Evolutionary conservation across 192 early-diverging fungal genomes (phyloP).

Genomic region (Linnemannia hyalina): DNA sequence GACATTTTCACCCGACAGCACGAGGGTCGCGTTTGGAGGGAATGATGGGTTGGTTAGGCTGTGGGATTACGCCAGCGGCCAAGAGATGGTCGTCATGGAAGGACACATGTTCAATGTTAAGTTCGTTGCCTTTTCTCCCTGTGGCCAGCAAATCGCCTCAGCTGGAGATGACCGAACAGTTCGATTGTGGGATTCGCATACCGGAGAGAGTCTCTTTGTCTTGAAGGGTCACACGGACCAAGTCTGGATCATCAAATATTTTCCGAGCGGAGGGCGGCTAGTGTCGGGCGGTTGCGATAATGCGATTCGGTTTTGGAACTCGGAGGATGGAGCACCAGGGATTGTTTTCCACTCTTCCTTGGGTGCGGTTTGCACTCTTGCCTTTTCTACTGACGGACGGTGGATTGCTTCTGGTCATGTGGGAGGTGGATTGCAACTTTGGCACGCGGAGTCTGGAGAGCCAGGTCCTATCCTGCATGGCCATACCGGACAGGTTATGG

Average conservation of each 20-base stretch:
- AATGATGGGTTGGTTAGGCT: neutral
- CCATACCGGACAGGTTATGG: neutral
- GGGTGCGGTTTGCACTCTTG: slow-evolving; percentile 70
- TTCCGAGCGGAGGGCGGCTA: neutral
- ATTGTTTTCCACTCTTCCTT: neutral
- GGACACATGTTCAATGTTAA: neutral
- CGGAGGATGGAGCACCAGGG: neutral
- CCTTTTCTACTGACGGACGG: slow-evolving; percentile 73
- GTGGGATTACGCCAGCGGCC: neutral
- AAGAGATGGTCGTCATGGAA: neutral
- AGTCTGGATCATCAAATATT: neutral
- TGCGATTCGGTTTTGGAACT: neutral
- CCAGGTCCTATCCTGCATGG: neutral
- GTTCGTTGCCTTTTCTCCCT: too few species aligned
- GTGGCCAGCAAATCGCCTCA: neutral
- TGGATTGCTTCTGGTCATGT: slow-evolving; percentile 73
- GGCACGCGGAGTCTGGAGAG: slow-evolving; percentile 43
- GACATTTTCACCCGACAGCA: neutral
- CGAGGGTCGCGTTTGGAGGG: neutral
- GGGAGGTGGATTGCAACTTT: slow-evolving; percentile 74
- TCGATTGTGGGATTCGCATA: slow-evolving; percentile 7
- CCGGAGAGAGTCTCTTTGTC: neutral
- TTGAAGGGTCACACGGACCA: neutral
- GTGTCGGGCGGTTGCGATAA: neutral
- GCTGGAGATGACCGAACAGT: neutral